A percentile compares a stretch with the other conserved stretches of the same genome.
phyloP scores from a whole-genome alignment of 176 grass and related monocot genomes.

The Aegilops speltoides region DNA sequence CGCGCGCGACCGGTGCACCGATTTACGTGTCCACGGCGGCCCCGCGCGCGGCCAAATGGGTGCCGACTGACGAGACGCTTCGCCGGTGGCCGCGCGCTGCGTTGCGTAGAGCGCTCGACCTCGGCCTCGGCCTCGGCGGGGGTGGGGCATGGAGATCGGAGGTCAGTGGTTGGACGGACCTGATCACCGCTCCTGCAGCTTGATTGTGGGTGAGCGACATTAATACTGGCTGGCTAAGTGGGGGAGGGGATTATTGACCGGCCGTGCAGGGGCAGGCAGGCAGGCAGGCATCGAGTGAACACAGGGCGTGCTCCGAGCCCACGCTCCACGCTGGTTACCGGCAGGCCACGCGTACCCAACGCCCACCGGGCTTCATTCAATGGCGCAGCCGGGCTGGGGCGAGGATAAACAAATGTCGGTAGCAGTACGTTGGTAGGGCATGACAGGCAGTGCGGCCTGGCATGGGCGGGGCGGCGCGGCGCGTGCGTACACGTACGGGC shows the following conservation, averaged over 20 bases:
- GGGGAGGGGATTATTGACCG: slow-evolving; percentile 1
- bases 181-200: background rate
- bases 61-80: background rate
- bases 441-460: background rate
- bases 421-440: background rate
- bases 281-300: background rate
- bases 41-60: background rate
- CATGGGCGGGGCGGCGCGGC: background rate
- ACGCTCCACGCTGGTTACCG: background rate
- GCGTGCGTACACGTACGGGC: background rate
- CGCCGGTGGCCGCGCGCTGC: background rate
- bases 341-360: slow-evolving; percentile 11
- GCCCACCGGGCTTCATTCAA: background rate
- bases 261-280: background rate
- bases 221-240: background rate
- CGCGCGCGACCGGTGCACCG: background rate
- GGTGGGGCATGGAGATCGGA: background rate
- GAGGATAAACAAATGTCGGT: background rate
- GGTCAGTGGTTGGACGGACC: background rate
- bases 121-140: background rate
- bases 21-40: background rate
- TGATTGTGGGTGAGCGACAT: background rate
- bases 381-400: background rate
- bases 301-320: background rate
- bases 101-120: background rate